phyloP scores from a whole-genome alignment of 2,329 filamentous ascomycete species.

The Hypoxylon sp. region DNA sequence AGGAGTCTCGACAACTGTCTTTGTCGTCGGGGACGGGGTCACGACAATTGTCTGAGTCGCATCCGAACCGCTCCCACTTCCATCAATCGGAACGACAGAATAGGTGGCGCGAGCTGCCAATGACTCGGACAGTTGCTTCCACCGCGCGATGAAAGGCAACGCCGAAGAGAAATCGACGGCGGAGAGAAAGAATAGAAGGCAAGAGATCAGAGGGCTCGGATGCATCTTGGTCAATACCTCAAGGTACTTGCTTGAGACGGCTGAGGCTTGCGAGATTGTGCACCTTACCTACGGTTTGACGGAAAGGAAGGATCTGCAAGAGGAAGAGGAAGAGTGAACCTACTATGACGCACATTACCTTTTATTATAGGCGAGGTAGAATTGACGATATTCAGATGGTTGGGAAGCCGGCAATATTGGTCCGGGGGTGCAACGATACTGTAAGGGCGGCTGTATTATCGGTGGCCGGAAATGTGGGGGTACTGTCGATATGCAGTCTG shows the following conservation, averaged over 20 bases:
- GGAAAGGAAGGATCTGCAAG: slow-evolving; percentile 27
- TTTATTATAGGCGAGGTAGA: slow-evolving; percentile 58
- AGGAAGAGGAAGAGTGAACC: slow-evolving; percentile 14
- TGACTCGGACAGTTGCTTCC: slow-evolving; percentile 16
- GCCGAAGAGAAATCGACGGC: slow-evolving; percentile 41
- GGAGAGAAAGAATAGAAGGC: slow-evolving; percentile 46
- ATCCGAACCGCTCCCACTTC: slow-evolving; percentile 48
- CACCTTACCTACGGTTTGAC: slow-evolving; percentile 31
- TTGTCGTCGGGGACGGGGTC: slow-evolving; percentile 49
- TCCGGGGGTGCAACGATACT: slow-evolving; percentile 14
- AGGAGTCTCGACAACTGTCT: slow-evolving; percentile 47
- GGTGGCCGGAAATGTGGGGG: slow-evolving; percentile 9
- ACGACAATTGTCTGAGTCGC: slow-evolving; percentile 51
- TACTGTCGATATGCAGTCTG: background rate
- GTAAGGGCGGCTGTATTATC: background rate
- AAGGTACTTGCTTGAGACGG: slow-evolving; percentile 32
- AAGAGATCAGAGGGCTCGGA: slow-evolving; percentile 41
- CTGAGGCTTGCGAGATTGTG: slow-evolving; percentile 35
- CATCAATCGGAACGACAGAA: slow-evolving; percentile 56
- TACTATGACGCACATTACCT: slow-evolving; percentile 22
- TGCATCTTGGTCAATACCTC: slow-evolving; percentile 51
- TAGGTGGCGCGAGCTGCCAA: slow-evolving; percentile 54
- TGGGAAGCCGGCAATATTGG: slow-evolving; percentile 27
- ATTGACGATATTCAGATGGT: slow-evolving; percentile 41
- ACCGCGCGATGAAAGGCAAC: slow-evolving; percentile 49